Evolutionary conservation across 2,329 filamentous ascomycete species (phyloP), one percentile per base, ranked within the genome.

Genomic region (Paradendryphiella salina): DNA sequence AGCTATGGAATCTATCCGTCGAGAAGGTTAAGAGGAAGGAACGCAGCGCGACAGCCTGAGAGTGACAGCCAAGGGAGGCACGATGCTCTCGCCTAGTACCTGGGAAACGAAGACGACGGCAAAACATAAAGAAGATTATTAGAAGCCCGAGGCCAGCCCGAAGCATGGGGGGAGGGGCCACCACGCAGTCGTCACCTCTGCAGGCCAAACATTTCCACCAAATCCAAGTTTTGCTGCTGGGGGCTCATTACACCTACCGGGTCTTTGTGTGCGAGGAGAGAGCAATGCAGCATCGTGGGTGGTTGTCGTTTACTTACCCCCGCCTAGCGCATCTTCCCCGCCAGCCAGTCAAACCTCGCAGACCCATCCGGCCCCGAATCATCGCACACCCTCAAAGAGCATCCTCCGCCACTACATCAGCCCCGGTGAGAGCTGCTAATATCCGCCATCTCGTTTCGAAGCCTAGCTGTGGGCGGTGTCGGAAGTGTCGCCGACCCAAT

Each of bases 361-460:
- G 18, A 21, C 31, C n/a, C 33, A 36, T 32, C 20, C 45, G 36
- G 47, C 37, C 15, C 34, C 34, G 57, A 45, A 48, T 59, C 55
- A 59, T 53, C 57, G 46, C 51, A 46, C 51, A 53, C 54, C 34
- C 51, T 43, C 42, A 56, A 20, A 34, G 47, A 45, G 47, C 54
- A 56, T 47, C 33, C 46, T 50, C 54, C 51, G 48, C 65, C 66
- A 66, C 62, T 66, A 34, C 46, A 60, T 45, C 36, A 4, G 10
- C 15, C 32, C 33, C 38, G 38, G 33, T 14, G 9, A 33, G 34
- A 41, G 36, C 47, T 42, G 50, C 60, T 59, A 42, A 60, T 61
- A 57, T 56, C 52, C 59, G 59, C 70, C 65, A 69, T 71, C 60
- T 70, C 59, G 57, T 61, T 60, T 61, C 50, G 34, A 39, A 17